Base-by-base conservation (phyloP, 1,284 basidiomycete genomes). In the Coniferiporia weirii region DNA sequence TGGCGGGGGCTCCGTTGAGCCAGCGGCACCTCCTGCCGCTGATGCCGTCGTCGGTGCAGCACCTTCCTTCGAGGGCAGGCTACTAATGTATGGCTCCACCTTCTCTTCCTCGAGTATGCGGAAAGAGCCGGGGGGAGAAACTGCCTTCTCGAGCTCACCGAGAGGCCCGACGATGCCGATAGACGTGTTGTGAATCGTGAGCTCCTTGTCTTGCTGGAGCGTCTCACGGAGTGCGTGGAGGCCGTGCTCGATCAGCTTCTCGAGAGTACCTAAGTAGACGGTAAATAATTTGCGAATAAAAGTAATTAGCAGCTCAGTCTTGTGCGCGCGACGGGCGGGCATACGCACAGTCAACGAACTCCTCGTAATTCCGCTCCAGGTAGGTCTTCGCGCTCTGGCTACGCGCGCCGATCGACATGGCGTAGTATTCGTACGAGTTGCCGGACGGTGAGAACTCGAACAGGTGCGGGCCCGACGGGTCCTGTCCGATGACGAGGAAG, bases 381-480 rank as follows among this genome's bases (percentile, higher is more conserved):
- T 99, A 99, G 7, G 97, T 99, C 78, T 98, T 99, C 57, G 97
- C 96, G 66, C 92, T 95, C 76, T 99, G 97, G 73, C 89, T 93
- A 52, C 97, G 85, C 15, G 97, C 97, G 54, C 97, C 97, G 72
- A 99, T 98, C 34, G 93, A 95, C 85, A 98, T 97, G 48, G 97
- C 97, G 71, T 89, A 95, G 77, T 98, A 99, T 74, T 99, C 97
- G 71, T 96, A 98, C 53, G 94, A 94, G 70, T 94, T 97, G 32
- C 97, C 97, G 0, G 95, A 92, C 0, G 97, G 97, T 1, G 93
- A 95, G 77, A 99, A 99, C 73, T 99, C 97, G 75, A 93, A 98
- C 50, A 99, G 84, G 74, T 99, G 97, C 9, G 97, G 95, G 1
- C 97, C 97, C 34, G 89, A 87, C 69, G 93, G 88, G 75, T 99